phyloP scores from a whole-genome alignment of 1,284 basidiomycete genomes.

The Fomitiporia mediterranea region DNA sequence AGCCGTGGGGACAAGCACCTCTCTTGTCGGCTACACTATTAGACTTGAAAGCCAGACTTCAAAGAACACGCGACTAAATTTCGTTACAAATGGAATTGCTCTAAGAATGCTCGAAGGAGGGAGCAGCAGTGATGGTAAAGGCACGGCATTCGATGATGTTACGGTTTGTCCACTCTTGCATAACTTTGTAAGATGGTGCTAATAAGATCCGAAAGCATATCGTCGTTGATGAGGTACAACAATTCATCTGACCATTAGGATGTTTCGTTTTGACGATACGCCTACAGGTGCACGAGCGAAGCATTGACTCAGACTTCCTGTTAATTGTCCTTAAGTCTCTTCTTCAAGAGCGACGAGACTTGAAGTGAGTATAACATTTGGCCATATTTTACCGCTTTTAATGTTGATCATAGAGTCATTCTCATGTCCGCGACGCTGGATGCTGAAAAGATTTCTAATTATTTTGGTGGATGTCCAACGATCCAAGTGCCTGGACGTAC shows the following conservation, averaged over 20 bases:
- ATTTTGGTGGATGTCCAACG: constrained; percentile 88
- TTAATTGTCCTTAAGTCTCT: constrained; percentile 94
- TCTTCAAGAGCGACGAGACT: constrained; percentile 70
- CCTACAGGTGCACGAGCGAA: constrained; percentile 80
- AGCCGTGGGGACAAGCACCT: constrained; percentile 74
- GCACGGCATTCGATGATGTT: constrained; percentile 87
- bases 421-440: constrained; percentile 99
- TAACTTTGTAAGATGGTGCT: background rate
- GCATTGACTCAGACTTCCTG: constrained; percentile 97
- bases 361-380: no score
- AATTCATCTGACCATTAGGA: background rate
- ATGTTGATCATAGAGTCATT: constrained; percentile 57
- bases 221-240: constrained; percentile 78
- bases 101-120: constrained; percentile 92
- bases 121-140: constrained; percentile 57
- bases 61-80: constrained; percentile 74
- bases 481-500: constrained; percentile 94
- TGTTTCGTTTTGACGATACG: background rate
- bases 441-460: constrained; percentile 89
- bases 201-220: constrained; percentile 53
- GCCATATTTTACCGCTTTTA: no score
- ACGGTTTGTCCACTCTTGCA: constrained; percentile 52
- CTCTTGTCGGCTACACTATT: constrained; percentile 94
- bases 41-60: constrained; percentile 88
- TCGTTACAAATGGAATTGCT: constrained; percentile 94